Percentiles rank a stretch among this genome's conserved stretches.
Conservation (phyloP, 352 stramenopile genomes). For the Globisporangium viniferum region DNA sequence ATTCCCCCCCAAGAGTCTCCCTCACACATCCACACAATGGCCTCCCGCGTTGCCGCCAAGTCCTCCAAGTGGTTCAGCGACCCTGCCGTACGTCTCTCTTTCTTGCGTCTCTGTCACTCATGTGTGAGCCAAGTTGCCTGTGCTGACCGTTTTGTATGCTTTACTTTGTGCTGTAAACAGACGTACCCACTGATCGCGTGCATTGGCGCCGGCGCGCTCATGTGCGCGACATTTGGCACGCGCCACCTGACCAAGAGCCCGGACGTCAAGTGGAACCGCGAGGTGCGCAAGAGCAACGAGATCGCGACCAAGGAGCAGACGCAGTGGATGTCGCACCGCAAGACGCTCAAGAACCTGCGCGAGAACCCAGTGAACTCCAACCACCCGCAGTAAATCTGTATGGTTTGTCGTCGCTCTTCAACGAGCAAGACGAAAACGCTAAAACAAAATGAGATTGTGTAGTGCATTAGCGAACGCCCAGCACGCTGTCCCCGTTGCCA, state of each 20-base stretch:
- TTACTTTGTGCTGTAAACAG: slow-evolving; percentile 11
- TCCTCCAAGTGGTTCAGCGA: slow-evolving; percentile 41
- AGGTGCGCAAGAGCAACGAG: slow-evolving; percentile 53
- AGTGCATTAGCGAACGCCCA: background rate
- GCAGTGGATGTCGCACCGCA: slow-evolving; percentile 53
- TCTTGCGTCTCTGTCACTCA: no score
- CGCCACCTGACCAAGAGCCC: slow-evolving; percentile 51
- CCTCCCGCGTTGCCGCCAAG: slow-evolving; percentile 33
- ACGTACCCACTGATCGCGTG: slow-evolving; percentile 51
- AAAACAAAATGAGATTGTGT: background rate
- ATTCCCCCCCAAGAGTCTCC: background rate
- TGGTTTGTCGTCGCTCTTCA: background rate
- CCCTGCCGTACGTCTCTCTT: slow-evolving; percentile 27
- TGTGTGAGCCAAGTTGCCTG: background rate
- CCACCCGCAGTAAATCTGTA: background rate
- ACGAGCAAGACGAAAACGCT: background rate
- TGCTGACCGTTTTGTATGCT: background rate
- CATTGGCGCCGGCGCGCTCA: slow-evolving; percentile 30
- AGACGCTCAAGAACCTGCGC: slow-evolving; percentile 33
- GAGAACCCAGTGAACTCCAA: slow-evolving; percentile 41
- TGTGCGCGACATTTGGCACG: slow-evolving; percentile 39
- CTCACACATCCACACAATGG: slow-evolving; percentile 21
- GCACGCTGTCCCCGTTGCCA: background rate
- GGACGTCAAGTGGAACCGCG: slow-evolving; percentile 63
- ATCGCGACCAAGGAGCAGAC: slow-evolving; percentile 37